Base-by-base conservation (phyloP, 345 rosid genomes). In the Salix suchowensis region DNA sequence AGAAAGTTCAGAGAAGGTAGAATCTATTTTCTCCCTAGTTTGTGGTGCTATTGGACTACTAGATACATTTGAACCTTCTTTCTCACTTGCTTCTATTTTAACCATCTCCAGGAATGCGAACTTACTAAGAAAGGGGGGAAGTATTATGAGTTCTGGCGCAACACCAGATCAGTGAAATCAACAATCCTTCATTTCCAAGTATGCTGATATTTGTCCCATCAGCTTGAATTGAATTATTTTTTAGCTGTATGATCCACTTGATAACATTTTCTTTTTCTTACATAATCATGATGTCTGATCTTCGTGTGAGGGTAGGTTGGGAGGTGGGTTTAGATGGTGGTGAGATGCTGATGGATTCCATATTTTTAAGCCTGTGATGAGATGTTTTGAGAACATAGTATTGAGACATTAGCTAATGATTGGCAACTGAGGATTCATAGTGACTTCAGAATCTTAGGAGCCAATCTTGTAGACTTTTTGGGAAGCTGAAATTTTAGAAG, bases 171-270 rank as follows among this genome's bases (percentile, higher is more conserved):
- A 11, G 91, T 86, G 75, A 88, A 87, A 70, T 88, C 91, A n/a
- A 88, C 89, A 54, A 88, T 88, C 74, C 88, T 88, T 76, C 91
- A 88, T 81, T 88, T 88, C 79, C 91, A 88, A 75, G 91, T 88
- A 79, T 66, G 78, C 60, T 42, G 32, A 67, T 36, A 36, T 65
- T 14, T 13, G 16, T 46, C 50, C 23, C 58, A 71, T 74, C 32
- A 46, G 34, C 58, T 71, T 52, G 40, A 78, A 32, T 73, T 58
- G 34, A 14, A 46, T 4, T 46, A 46, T 13, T 46, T 46, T 46
- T 46, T 12, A 46, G 50, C 1, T 46, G 5, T 46, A 14, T 46
- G 18, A 46, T 46, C 50, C 18, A 13, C 4, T 14, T 46, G 50
- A 44, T 46, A 46, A 46, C 1, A 46, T 46, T 46, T 46, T 46